Conservation (phyloP, 495 filamentous ascomycete genomes). For the Penicillium pulvis region DNA sequence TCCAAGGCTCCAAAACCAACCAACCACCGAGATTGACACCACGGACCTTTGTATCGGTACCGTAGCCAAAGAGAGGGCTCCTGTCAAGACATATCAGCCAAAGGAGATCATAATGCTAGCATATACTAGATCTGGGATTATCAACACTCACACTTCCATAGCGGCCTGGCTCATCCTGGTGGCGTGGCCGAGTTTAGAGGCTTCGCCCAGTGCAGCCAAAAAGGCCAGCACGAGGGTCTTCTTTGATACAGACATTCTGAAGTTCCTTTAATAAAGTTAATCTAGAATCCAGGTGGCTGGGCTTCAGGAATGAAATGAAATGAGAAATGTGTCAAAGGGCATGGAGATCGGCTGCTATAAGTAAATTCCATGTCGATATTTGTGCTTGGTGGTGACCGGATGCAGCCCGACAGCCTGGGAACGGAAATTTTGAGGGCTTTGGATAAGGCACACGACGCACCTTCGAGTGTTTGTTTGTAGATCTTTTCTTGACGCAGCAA, state of each 20-base stretch:
- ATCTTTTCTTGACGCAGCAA: slow-evolving; percentile 13
- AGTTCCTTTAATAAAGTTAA: slow-evolving; percentile 14
- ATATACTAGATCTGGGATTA: slow-evolving; percentile 1
- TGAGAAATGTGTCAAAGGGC: slow-evolving; percentile 28
- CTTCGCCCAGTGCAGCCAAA: slow-evolving; percentile 34
- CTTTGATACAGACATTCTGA: slow-evolving; percentile 41
- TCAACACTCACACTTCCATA: slow-evolving; percentile 36
- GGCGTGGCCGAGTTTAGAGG: slow-evolving; percentile 17
- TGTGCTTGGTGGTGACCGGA: slow-evolving; percentile 12
- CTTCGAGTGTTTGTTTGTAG: slow-evolving; percentile 15
- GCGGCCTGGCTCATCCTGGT: background rate
- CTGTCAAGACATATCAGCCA: background rate
- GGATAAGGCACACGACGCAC: slow-evolving; percentile 11
- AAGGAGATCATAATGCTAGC: background rate
- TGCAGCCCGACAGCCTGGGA: slow-evolving; percentile 21
- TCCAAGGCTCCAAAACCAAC: slow-evolving; percentile 65
- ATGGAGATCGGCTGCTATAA: slow-evolving; percentile 44
- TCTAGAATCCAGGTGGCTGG: slow-evolving; percentile 28
- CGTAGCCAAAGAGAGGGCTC: slow-evolving; percentile 46
- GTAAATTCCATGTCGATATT: slow-evolving; percentile 30
- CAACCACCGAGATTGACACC: slow-evolving; percentile 63
- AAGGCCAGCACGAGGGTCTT: slow-evolving; percentile 41
- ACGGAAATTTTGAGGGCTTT: slow-evolving; percentile 14
- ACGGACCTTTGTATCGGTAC: slow-evolving; percentile 42
- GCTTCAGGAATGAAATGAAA: slow-evolving; percentile 28